A percentile compares a stretch with the other conserved stretches of the same genome.
Conservation (phyloP, 352 stramenopile species). For the Phytophthora tentaculata region DNA sequence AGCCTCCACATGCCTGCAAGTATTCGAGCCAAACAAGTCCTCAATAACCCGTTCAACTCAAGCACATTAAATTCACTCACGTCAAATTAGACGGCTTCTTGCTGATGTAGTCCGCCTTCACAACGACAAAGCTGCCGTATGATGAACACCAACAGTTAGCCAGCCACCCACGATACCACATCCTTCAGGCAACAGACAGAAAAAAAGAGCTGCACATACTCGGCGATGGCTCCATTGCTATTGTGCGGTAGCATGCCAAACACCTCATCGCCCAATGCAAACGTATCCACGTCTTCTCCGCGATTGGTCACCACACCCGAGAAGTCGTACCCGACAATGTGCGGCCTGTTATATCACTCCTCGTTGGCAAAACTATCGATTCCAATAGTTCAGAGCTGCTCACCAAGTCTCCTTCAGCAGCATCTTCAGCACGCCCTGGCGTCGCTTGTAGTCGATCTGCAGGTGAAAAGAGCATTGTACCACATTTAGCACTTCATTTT, state of each 20-base stretch:
- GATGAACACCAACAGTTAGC: background rate
- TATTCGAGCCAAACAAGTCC: background rate
- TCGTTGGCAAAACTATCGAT: background rate
- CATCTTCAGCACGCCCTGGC: constrained; percentile 74
- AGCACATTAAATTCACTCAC: constrained; percentile 24
- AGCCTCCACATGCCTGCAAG: constrained; percentile 64
- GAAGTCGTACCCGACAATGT: constrained; percentile 77
- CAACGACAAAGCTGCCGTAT: constrained; percentile 50
- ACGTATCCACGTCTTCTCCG: constrained; percentile 63
- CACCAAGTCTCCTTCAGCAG: constrained; percentile 53
- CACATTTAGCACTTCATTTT: background rate
- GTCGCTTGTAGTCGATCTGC: constrained; percentile 86
- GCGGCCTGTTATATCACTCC: constrained; percentile 44
- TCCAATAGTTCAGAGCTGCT: background rate
- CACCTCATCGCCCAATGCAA: constrained; percentile 66
- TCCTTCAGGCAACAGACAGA: too few relatives aligned
- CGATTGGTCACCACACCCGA: constrained; percentile 64
- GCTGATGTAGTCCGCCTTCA: constrained; percentile 63
- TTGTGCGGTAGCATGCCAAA: constrained; percentile 78
- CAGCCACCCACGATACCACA: background rate
- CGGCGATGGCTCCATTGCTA: constrained; percentile 65
- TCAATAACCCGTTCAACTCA: background rate
- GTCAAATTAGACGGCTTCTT: constrained; percentile 75
- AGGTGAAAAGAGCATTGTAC: constrained; percentile 1
- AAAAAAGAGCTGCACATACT: constrained; percentile 44